Base-by-base conservation (phyloP, 352 stramenopile species). In the Lagenidium sp. region DNA sequence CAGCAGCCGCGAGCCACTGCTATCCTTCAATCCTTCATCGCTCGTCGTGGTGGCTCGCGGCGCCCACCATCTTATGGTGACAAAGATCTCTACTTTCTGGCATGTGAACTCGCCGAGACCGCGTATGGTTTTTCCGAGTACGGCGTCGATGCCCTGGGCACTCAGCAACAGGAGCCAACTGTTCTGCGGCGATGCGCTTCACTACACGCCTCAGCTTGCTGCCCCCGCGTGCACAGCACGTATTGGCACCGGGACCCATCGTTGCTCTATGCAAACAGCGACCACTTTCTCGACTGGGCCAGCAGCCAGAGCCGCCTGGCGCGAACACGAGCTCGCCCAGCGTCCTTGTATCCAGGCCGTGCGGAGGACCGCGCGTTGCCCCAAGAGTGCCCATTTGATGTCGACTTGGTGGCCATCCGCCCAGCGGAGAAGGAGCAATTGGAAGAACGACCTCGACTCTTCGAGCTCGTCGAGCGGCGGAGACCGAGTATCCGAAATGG, bases 31-130 rank as follows among this genome's bases (percentile, higher is more conserved):
- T 65, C 72, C 2, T 87, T 87, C 43, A 46, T 68, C 6, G 59
- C 71, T 3, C 44, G 65, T 0, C 61, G 52, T 24, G 41, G 63
- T 22, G 25, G n/a, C n/a, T n/a, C 26, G 4, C 36, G 37, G 7
- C 56, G 54, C 0, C 65, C 65, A 23, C 68, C 65, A 12, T 75
- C 60, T 6, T 85, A 85, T 38, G 69, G 74, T 3, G 77, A 87
- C 40, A 90, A 90, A 45, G 74, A 90, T 37, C 53, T 85, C n/a
- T 90, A 83, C 47, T 85, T 85, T 45, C 35, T 85, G 10, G 74
- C 77, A 0, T 75, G 53, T 29, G 77, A 90, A 32, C 51, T 90
- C 2, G 70, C 77, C 0, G 74, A 90, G 47, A 78, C 74, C 4
- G 49, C 74, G 47, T 89, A 84, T 44, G 45, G 57, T 3, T 84